Evolutionary conservation across 306 rosid species (phyloP), one percentile per base, ranked within the genome.

Genomic region (Pyrus communis): DNA sequence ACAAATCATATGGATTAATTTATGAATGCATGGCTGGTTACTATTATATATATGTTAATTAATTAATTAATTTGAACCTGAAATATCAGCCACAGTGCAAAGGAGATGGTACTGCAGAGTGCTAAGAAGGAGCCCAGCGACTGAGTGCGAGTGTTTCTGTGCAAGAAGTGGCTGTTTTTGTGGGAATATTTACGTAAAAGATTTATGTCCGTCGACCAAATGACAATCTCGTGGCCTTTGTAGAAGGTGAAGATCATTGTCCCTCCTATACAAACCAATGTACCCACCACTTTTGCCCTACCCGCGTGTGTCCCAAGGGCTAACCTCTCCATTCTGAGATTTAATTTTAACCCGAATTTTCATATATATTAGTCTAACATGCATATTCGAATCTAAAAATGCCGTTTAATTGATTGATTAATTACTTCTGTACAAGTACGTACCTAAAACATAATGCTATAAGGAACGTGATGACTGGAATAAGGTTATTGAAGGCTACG

Each of bases 171-270:
- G 61, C 17, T 11, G 35, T 1, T 52, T 4, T 4, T 35, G 4
- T 9, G 17, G 3, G 12, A 40, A 40, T 40, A 10, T 9, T 40
- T 40, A 17, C 63, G 82, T 70, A 90, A 38, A 28, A 90, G 85
- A 82, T 86, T 74, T 17, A 86, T 14, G 65, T 82, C 87, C 21
- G 80, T 75, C 2, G 87, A 73, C 88, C 87, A 83, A 2, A 85
- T 71, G 51, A 75, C 2, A 51, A 88, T 71, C 31, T 86, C 75
- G 4, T 40, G 28, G 11, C 93, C 96, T 83, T 75, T 86, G 85
- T 78, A 38, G 75, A 90, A 83, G 0, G 89, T 86, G 67, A 88
- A 73, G 25, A 88, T 0, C 96, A 88, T 88, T n/a, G 96, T 91
- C 70, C 91, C 96, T 46, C 89, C 88, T 11, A 90, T 82, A 67